Evolutionary conservation across 441 rosid species (phyloP).

Genomic region (Syzygium malaccense): DNA sequence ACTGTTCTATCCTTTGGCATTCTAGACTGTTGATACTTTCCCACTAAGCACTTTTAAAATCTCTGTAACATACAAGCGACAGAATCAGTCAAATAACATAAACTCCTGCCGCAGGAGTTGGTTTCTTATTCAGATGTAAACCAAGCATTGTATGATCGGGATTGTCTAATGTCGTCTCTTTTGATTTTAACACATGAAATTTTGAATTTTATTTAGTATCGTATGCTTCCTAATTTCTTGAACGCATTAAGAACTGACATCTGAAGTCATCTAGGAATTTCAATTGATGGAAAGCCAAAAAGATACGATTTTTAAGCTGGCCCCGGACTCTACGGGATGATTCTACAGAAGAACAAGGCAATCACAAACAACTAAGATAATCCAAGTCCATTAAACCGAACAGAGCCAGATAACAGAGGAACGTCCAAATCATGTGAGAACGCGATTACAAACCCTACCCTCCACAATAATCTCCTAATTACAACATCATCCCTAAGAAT

Average conservation of each 20-base stretch:
- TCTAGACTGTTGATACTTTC: neutral
- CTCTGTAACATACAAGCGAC: neutral
- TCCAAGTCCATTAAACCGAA: neutral
- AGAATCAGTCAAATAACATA: neutral
- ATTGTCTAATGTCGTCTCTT: neutral
- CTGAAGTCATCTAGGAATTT: neutral
- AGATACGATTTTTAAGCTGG: neutral
- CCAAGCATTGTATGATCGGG: neutral
- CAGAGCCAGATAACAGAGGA: neutral
- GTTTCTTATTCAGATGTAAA: neutral
- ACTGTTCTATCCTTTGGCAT: constrained; percentile 33
- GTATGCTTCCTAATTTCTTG: neutral
- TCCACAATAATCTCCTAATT: neutral
- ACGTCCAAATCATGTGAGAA: neutral
- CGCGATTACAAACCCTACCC: neutral
- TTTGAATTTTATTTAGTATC: neutral
- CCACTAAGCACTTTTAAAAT: neutral
- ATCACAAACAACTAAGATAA: neutral
- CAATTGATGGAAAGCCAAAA: neutral
- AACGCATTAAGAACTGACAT: neutral
- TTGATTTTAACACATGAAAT: neutral
- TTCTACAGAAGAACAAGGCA: neutral
- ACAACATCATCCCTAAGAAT: neutral
- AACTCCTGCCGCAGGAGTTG: neutral
- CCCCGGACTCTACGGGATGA: neutral